These are phyloP conservation scores for Chrysosporium queenslandicum DNA, from an alignment of 2,329 filamentous ascomycete genomes.

Conservation along the genomic window DNA sequence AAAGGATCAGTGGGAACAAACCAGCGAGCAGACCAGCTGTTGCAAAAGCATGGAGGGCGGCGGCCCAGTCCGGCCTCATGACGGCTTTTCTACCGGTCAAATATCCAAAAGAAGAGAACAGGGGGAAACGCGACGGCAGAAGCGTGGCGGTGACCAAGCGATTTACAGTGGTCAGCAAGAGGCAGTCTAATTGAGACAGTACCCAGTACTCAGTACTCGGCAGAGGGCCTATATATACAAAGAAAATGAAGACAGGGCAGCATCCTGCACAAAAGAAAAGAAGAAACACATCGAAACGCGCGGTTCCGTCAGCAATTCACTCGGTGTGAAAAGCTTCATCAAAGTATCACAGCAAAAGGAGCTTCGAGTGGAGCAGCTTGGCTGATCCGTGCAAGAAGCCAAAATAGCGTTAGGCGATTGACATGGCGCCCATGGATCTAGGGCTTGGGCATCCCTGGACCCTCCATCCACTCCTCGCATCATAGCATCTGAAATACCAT, in stretches of 20 bases:
- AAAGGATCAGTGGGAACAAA: neutral
- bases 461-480: too few species aligned
- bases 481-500: too few species aligned
- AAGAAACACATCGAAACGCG: neutral
- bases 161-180: too few species aligned
- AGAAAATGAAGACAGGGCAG: neutral
- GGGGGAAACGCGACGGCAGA: neutral
- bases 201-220: neutral
- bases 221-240: neutral
- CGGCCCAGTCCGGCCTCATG: conserved; percentile 7
- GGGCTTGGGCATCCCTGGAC: too few species aligned
- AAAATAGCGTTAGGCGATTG: neutral
- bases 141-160: neutral
- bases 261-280: neutral
- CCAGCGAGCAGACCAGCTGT: conserved; percentile 11
- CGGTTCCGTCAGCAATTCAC: neutral
- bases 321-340: neutral
- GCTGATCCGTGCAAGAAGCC: neutral
- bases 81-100: neutral
- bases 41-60: neutral
- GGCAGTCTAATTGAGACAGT: neutral
- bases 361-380: neutral
- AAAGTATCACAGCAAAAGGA: neutral
- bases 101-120: neutral
- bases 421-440: too few species aligned